Evolutionary conservation across 129 eudicot species (phyloP).

Genomic region (Scalesia atractyloides): DNA sequence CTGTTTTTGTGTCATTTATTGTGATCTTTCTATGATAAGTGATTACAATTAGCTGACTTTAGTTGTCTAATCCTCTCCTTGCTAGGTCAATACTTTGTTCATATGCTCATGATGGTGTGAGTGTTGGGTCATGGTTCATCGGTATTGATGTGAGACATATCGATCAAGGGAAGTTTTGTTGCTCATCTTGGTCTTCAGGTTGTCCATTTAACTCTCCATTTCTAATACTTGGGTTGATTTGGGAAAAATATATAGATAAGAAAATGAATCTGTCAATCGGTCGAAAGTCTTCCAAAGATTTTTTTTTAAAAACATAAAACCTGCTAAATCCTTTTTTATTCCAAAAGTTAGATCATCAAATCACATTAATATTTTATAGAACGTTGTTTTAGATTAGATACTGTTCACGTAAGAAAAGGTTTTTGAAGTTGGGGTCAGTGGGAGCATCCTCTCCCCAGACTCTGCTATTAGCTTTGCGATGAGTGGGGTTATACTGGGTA

Average conservation of each 20-base stretch:
- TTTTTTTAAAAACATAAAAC: no score
- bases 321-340: no score
- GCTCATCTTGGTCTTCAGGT: conserved; percentile 89
- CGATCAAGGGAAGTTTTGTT: conserved; percentile 84
- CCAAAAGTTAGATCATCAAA: no score
- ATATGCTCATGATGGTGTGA: conserved; percentile 87
- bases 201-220: conserved; percentile 10
- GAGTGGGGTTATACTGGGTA: no score
- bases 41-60: conserved; percentile 4
- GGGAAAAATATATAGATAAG: not conserved
- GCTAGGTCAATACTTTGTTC: conserved; percentile 67
- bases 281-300: no score
- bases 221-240: not conserved
- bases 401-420: no score
- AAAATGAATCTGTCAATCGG: no score
- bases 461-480: no score
- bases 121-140: conserved; percentile 86
- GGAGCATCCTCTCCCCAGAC: no score
- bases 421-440: no score
- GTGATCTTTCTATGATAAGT: conserved; percentile 2
- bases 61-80: conserved; percentile 15
- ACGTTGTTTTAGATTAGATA: no score
- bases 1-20: not conserved
- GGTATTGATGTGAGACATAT: conserved; percentile 78
- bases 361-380: no score